Base-by-base conservation (phyloP, 2,329 filamentous ascomycete genomes). In the Penicillium italicum region DNA sequence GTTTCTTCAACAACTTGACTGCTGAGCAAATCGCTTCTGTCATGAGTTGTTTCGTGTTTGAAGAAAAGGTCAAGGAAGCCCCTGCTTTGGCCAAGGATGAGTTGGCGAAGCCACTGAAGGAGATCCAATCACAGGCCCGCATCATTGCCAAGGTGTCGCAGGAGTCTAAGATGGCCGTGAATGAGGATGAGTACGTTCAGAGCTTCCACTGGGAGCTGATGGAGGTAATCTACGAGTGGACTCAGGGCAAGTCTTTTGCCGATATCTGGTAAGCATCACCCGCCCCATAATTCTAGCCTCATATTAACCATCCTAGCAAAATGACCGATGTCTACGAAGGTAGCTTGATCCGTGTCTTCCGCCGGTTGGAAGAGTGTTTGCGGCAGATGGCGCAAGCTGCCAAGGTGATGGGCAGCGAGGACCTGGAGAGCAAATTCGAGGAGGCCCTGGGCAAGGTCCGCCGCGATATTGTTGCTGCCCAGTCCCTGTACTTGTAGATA, bases 301-400 rank as follows among this genome's bases (percentile, higher is more conserved):
- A 37, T 59, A 60, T 60, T 50, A 50, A 51, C 51, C 26, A 11
- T 68, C 26, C 8, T 61, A 96, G 93, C 77, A 96, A 96, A 90
- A 97, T 99, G 92, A 97, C 94, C 28, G 93, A 97, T 67, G 90
- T 93, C 28, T 99, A 97, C 75, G 94, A 99, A 78, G 94, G 94
- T 57, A 97, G 91, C 56, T 79, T 99, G 58, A 97, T 99, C 66
- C 91, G 94, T 46, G 85, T 97, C 37, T 99, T 99, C 85, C 89
- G 94, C 52, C 89, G 94, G 20, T 81, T 99, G 31, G 94, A 99
- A 75, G 94, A 99, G 76, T 81, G 97, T 55, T 80, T 99, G 34
- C 85, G 94, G 63, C 94, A 99, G 75, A 96, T 97, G 83, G 93
- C 89, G 16, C 90, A 97, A 76, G 94, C 93, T 24, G 85, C 90